Evolutionary conservation across 129 eudicot genomes (phyloP).

Genomic region (Helichrysum umbraculigerum): DNA sequence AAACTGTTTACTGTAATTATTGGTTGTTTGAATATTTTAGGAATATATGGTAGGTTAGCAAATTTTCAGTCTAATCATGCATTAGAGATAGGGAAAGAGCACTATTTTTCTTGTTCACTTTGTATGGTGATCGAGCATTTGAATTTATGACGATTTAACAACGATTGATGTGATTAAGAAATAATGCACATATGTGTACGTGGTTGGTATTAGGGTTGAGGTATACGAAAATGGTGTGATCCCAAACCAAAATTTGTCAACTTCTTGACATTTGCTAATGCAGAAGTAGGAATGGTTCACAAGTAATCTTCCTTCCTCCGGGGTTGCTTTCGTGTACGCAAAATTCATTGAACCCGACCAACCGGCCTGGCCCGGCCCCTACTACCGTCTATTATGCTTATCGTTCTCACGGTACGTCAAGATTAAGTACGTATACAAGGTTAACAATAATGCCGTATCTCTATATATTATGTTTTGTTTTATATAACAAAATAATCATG

Average conservation of each 20-base stretch:
- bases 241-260: constrained; percentile 16
- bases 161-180: constrained; percentile 8
- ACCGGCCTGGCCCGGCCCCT: neutral
- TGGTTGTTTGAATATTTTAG: neutral
- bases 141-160: neutral
- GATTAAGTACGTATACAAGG: neutral
- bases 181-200: neutral
- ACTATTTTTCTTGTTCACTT: neutral
- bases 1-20: too few relatives aligned
- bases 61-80: neutral
- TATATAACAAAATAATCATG: neutral
- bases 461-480: neutral
- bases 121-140: neutral
- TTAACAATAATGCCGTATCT: neutral
- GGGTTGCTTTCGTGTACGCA: constrained; percentile 17
- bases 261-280: constrained; percentile 2
- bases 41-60: neutral
- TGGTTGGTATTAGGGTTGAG: constrained; percentile 3
- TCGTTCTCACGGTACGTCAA: neutral
- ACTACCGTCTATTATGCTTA: neutral
- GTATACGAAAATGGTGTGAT: constrained; percentile 1
- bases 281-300: constrained; percentile 11
- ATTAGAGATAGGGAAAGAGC: neutral
- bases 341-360: constrained; percentile 8
- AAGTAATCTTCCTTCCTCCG: neutral